Evolutionary conservation across 129 eudicot species (phyloP), one percentile per base, ranked within the genome.

Genomic region (Flaveria bidentis): DNA sequence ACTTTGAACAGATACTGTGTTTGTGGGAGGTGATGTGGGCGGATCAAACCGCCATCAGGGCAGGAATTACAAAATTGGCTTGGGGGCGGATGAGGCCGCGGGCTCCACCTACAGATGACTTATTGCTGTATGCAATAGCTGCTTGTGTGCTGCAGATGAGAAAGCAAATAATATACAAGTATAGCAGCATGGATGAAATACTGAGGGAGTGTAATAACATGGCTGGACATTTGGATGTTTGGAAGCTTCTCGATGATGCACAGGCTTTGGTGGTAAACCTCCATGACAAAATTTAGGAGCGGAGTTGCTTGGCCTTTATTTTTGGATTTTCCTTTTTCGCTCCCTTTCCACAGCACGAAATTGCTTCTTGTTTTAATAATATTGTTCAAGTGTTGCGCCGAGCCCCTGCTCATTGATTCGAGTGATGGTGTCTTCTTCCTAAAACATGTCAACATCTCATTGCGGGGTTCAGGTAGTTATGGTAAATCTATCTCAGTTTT

Each of bases 1-100:
- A 44, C 41, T 87, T 90, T 55, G 96, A 90, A 85, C 97, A 91
- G 86, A 86, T 91, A 1, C 78, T 91, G 51, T 91, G 97, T 66
- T 83, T 91, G 6, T 91, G 97, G 97, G 97, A 91, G 80, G 97
- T 88, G 44, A 91, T 91, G 88, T 91, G 97, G 97, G 91, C 97
- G 16, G 97, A 91, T 79, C 97, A 91, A 67, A 89, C 93, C 1
- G 97, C 93, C 8, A 79, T 91, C 56, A 70, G 97, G 79, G 91
- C 93, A 1, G 90, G 93, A 33, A 86, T 91, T 9, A 84, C 85
- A 30, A 88, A 85, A 72, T 73, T 89, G 0, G 75, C 85, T 17
- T 82, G 97, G 97, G 85, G 97, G 20, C 84, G 83, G 66, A 80
- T 88, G 81, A 86, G 91, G 83, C 76, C 78, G 57, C 72, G 89